Base-by-base conservation (phyloP, 345 rosid species). In the Eucalyptus pumila region DNA sequence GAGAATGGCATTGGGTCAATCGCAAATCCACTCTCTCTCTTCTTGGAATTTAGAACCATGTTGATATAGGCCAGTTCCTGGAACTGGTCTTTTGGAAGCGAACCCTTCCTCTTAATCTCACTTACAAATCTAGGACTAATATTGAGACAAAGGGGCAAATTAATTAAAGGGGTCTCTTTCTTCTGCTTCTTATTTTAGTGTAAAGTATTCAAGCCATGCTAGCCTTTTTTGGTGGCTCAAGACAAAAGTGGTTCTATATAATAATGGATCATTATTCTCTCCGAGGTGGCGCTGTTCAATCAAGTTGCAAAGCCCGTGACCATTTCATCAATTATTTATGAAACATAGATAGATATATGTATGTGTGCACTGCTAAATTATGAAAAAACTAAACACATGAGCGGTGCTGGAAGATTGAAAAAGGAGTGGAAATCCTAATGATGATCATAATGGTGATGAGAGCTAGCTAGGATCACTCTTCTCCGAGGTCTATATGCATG, bases 141-240 rank as follows among this genome's bases (percentile, higher is more conserved):
- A 12, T 37, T 37, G 47, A 76, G 83, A 76, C 83, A 37, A 76
- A 69, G 4, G 27, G 83, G 47, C 24, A 56, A 85, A 76, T 85
- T 86, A 27, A 48, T 10, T 45, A 45, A n/a, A 47, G 37, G 44
- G 60, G 10, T 32, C 5, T n/a, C 40, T 86, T 48, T 49, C 60
- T 86, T 51, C 83, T 37, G 34, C 45, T 72, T 37, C 24, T 69
- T 69, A 11, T 72, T 49, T 37, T 14, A 87, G 45, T 87, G 40
- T 87, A 87, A 87, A 88, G 45, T 51, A 81, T 48, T 44, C 34
- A 50, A 89, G 67, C 86, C 16, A 87, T 34, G 54, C 42, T 24
- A 32, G 42, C 42, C 92, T 90, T 92, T 90, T 92, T 89, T 37
- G 89, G 88, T 89, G 93, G 92, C 93, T 90, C 93, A 89, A 92